phyloP scores from a whole-genome alignment of 2,329 filamentous ascomycete genomes.

The Fusarium goolgardi region DNA sequence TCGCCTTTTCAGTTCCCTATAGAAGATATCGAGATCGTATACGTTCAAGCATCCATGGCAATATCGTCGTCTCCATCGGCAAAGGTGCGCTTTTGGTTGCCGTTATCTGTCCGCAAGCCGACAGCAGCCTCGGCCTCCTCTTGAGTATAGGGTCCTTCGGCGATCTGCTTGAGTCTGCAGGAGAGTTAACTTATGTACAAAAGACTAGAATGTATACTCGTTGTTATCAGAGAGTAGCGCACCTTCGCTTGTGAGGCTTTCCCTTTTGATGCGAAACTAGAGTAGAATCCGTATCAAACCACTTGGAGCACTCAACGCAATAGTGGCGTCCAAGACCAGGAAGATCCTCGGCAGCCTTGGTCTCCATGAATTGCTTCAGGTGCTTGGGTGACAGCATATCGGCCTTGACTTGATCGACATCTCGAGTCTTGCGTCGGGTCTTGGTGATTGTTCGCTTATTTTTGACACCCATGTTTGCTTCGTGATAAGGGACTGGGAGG shows the following conservation, averaged over 20 bases:
- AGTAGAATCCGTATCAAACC: slow-evolving; percentile 88
- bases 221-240: slow-evolving; percentile 15
- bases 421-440: slow-evolving; percentile 81
- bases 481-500: not conserved
- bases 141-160: slow-evolving; percentile 87
- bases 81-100: slow-evolving; percentile 30
- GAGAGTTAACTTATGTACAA: slow-evolving; percentile 36
- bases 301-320: slow-evolving; percentile 94
- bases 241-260: slow-evolving; percentile 93
- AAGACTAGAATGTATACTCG: slow-evolving; percentile 11
- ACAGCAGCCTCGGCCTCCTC: slow-evolving; percentile 85
- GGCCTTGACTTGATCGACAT: slow-evolving; percentile 90
- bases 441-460: slow-evolving; percentile 77
- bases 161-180: slow-evolving; percentile 79
- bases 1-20: not conserved
- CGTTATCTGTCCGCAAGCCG: slow-evolving; percentile 77
- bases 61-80: slow-evolving; percentile 45
- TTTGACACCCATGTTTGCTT: slow-evolving; percentile 70
- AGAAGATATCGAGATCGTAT: slow-evolving; percentile 14
- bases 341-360: slow-evolving; percentile 85
- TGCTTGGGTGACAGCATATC: slow-evolving; percentile 85
- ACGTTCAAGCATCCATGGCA: slow-evolving; percentile 51
- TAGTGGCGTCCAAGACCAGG: slow-evolving; percentile 88
- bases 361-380: slow-evolving; percentile 79
- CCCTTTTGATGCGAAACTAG: slow-evolving; percentile 80